Percentiles rank a stretch among this genome's conserved stretches.
Conservation (phyloP, 176 grass and related monocot species). For the Typha latifolia region DNA sequence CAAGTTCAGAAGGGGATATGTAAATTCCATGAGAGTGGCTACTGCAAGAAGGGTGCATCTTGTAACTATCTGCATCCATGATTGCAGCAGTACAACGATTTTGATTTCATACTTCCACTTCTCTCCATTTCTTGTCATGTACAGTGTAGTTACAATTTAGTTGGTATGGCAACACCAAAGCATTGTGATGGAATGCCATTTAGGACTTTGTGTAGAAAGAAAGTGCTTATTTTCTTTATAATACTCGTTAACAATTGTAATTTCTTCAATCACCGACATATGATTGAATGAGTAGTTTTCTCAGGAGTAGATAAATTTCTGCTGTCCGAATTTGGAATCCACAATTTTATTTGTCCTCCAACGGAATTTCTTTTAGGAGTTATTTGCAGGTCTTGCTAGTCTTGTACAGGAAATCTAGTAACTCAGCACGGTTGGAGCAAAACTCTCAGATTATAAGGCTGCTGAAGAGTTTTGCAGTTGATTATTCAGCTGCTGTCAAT, state of each 20-base stretch:
- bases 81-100: slow-evolving; percentile 14
- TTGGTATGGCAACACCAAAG: neutral
- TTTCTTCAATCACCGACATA: neutral
- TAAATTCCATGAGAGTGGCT: slow-evolving; percentile 76
- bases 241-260: neutral
- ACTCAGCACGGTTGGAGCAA: no score
- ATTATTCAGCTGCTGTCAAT: no score
- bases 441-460: no score
- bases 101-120: slow-evolving; percentile 21
- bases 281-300: neutral
- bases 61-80: slow-evolving; percentile 74
- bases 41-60: slow-evolving; percentile 60
- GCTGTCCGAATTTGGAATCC: no score
- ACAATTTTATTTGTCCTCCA: no score
- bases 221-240: neutral
- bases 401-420: no score
- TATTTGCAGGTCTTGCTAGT: no score
- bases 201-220: slow-evolving; percentile 2
- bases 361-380: no score
- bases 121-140: slow-evolving; percentile 33
- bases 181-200: neutral
- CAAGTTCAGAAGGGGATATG: slow-evolving; percentile 48
- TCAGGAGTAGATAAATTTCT: neutral
- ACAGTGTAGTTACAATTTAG: slow-evolving; percentile 54
- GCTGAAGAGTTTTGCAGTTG: no score